phyloP scores from a whole-genome alignment of 169 alveolate genomes.

The Perkinsus olseni region DNA sequence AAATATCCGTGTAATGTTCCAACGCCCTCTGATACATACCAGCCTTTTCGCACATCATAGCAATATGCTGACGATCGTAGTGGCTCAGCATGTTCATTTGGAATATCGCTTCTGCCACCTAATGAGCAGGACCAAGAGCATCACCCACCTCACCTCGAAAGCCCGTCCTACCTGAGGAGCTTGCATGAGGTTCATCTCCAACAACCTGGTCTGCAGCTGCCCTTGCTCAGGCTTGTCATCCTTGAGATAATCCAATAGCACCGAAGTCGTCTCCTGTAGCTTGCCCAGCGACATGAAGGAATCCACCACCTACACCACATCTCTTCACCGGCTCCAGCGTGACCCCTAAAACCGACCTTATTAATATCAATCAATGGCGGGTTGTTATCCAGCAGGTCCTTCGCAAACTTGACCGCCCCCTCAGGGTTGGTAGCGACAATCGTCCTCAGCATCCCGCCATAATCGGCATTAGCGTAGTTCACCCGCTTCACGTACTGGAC shows the following conservation, averaged over 20 bases:
- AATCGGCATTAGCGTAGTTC: constrained; percentile 40
- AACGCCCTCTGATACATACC: constrained; percentile 93
- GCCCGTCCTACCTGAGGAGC: constrained; percentile 25
- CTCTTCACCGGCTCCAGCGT: constrained; percentile 34
- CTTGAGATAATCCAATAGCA: constrained; percentile 91
- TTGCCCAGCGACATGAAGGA: constrained; percentile 76
- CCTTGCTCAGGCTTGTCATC: constrained; percentile 94
- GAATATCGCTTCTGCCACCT: constrained; percentile 92
- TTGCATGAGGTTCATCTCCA: constrained; percentile 82
- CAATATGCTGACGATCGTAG: constrained; percentile 91
- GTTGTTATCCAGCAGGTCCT: constrained; percentile 32
- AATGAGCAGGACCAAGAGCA: constrained; percentile 44
- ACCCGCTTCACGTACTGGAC: constrained; percentile 55
- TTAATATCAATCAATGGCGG: constrained; percentile 44
- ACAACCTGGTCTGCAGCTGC: constrained; percentile 92
- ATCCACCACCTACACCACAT: constrained; percentile 70
- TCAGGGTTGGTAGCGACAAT: constrained; percentile 35
- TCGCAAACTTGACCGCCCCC: constrained; percentile 43
- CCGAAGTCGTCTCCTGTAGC: constrained; percentile 92
- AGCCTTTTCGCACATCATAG: constrained; percentile 93
- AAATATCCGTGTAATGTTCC: constrained; percentile 83
- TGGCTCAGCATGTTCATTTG: constrained; percentile 88
- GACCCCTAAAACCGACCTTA: constrained; percentile 9
- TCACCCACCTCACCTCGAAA: neutral
- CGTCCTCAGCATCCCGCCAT: constrained; percentile 41